Conservation (phyloP, 495 filamentous ascomycete genomes). For the Lentithecium fluviatile region DNA sequence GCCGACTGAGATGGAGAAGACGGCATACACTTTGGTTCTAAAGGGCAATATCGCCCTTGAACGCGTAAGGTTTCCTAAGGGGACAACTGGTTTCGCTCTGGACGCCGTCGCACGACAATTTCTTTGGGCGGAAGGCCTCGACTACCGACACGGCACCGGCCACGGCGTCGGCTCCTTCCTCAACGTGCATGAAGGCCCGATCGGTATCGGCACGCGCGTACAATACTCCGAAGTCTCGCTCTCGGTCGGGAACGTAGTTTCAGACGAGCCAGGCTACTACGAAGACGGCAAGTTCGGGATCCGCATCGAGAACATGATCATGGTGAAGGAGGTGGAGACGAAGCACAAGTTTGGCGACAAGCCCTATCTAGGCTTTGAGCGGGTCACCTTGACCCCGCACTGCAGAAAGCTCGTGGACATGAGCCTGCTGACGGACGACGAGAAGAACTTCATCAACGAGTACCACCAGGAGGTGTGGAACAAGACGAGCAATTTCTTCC, state of each 20-base stretch:
- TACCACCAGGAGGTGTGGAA: slow-evolving; percentile 80
- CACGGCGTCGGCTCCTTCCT: slow-evolving; percentile 92
- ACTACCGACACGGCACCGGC: slow-evolving; percentile 95
- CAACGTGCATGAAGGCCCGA: slow-evolving; percentile 97
- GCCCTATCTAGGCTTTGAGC: slow-evolving; percentile 91
- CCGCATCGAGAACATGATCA: slow-evolving; percentile 91
- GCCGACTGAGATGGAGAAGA: slow-evolving; percentile 80
- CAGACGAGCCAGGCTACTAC: slow-evolving; percentile 96
- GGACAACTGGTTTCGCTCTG: slow-evolving; percentile 87
- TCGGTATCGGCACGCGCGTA: slow-evolving; percentile 88
- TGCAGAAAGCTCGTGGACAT: slow-evolving; percentile 85
- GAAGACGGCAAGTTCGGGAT: slow-evolving; percentile 98
- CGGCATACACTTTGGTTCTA: slow-evolving; percentile 91
- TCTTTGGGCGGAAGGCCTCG: slow-evolving; percentile 88
- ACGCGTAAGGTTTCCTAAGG: slow-evolving; percentile 86
- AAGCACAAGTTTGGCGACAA: slow-evolving; percentile 87
- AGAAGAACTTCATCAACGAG: slow-evolving; percentile 83
- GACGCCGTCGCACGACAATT: slow-evolving; percentile 88
- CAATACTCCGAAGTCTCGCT: slow-evolving; percentile 91
- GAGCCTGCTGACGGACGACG: slow-evolving; percentile 66
- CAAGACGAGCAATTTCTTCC: slow-evolving; percentile 81
- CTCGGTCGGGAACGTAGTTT: slow-evolving; percentile 88
- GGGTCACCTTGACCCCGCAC: slow-evolving; percentile 94
- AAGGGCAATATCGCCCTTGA: slow-evolving; percentile 96
- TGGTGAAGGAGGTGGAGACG: slow-evolving; percentile 83